A percentile compares a stretch with the other conserved stretches of the same genome.
These are phyloP conservation scores for Pythium angustatum DNA, from an alignment of 352 stramenopile species.

Conservation along the genomic window DNA sequence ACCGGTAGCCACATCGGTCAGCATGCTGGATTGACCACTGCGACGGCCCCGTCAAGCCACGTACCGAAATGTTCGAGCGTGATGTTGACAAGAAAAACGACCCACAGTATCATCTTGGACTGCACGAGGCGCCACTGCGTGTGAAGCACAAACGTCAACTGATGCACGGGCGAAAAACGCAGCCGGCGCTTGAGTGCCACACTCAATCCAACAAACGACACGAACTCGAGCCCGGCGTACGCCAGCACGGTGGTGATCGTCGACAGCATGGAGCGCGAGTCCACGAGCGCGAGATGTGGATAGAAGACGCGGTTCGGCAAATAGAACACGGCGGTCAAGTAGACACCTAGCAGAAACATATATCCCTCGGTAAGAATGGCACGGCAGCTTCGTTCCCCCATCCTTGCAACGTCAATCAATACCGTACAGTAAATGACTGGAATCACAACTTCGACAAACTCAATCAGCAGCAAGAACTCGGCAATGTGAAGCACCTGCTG, in stretches of 20 bases:
- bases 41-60: not conserved
- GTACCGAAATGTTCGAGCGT: conserved; percentile 24
- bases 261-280: not conserved
- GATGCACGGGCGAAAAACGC: conserved; percentile 26
- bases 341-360: too few species aligned
- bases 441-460: conserved; percentile 25
- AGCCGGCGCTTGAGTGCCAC: conserved; percentile 31
- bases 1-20: not conserved
- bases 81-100: conserved; percentile 8
- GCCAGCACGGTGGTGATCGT: conserved; percentile 17
- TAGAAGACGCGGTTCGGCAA: conserved; percentile 37
- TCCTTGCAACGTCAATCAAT: too few species aligned
- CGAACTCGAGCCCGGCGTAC: conserved; percentile 37
- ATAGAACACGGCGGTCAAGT: conserved; percentile 20
- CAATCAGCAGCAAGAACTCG: conserved; percentile 28
- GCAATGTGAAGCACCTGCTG: conserved; percentile 7
- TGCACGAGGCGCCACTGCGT: conserved; percentile 34
- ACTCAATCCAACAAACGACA: conserved; percentile 32
- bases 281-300: conserved; percentile 11
- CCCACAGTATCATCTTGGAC: conserved; percentile 25
- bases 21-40: too few species aligned
- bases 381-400: too few species aligned
- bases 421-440: conserved; percentile 28
- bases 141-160: conserved; percentile 42
- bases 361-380: too few species aligned